Evolutionary conservation across 129 eudicot genomes (phyloP), one percentile per base, ranked within the genome.

Genomic region (Flaveria bidentis): DNA sequence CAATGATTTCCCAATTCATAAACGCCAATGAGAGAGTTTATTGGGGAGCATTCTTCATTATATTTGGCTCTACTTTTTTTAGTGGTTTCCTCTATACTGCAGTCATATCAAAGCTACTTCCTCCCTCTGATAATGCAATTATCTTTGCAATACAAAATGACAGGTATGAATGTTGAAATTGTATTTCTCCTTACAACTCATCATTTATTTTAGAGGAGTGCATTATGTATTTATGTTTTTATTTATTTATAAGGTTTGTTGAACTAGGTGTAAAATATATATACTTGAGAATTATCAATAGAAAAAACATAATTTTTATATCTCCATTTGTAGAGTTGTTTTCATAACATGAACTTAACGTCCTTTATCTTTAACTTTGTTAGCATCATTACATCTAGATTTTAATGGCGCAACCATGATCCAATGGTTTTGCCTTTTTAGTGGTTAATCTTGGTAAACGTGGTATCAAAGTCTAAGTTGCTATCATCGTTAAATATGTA

Each of bases 51-150:
- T 75, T 85, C 18, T 72, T 88, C 52, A 36, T 92, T 50, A 45
- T 74, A 53, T 70, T 83, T 68, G 97, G 96, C 22, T 51, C 71
- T 2, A 22, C 80, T 62, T 85, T 80, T 6, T 92, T 87, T 72
- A 62, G 72, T 14, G 84, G 77, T 52, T 89, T 89, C 66, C 73
- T 86, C 44, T 89, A 82, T 79, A 82, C 90, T 58, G 91, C 93
- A 26, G 81, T 92, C 13, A 49, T 92, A 50, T 86, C 97, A 16
- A 92, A 92, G 82, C 86, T 92, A 42, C 85, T 89, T 42, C 91
- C 97, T 60, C 83, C 23, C n/a, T 85, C 86, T 14, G 71, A 84
- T 69, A 84, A 85, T 75, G 74, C 77, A 11, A 52, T 90, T 22
- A n/a, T 85, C 22, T 77, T 72, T 72, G 85, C 88, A 30, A 82